Evolutionary conservation across 1,284 basidiomycete species (phyloP), one percentile per base, ranked within the genome.

Genomic region (Rhodotorula sp.): DNA sequence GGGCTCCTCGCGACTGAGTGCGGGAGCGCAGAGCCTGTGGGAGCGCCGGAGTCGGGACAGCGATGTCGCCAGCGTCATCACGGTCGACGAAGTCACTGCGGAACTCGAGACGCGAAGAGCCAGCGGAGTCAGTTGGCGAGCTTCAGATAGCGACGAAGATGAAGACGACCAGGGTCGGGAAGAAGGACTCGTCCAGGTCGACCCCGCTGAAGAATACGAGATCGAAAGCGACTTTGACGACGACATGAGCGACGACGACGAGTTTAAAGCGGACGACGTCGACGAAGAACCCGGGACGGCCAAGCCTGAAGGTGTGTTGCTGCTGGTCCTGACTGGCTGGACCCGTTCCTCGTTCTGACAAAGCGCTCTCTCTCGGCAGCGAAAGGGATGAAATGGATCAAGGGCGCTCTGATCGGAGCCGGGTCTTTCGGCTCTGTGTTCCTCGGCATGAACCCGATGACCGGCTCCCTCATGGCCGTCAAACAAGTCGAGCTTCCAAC

Each of bases 401-500:
- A 97, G 78, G 97, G 97, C 63, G 95, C 95, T 5, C 86, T 99
- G 73, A 98, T 99, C 77, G 97, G 97, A 67, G 91, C 93, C 31
- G 97, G 97, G 6, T 95, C 94, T 0, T 97, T 97, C 79, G 94
- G 94, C 52, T 91, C 92, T 77, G 94, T 97, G 43, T 97, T 80
- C 82, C 88, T 99, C 21, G 97, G 95, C 49, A 97, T 99, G 94
- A 95, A 97, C 81, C 92, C 95, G 1, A 87, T 90, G 50, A 92
- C 87, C 61, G 97, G 97, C 45, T 85, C 95, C 18, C 85, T 99
- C 70, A 99, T 99, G 97, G 97, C 97, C 38, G 97, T 99, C 75
- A 99, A 99, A 84, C 95, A 99, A 85, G 97, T 99, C 61, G 93
- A 98, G 79, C 86, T 99, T 43, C 92, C 93, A 0, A 90, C 89